Conservation (phyloP, 1,139 yeast genomes). For the Scheffersomyces lignicola region DNA sequence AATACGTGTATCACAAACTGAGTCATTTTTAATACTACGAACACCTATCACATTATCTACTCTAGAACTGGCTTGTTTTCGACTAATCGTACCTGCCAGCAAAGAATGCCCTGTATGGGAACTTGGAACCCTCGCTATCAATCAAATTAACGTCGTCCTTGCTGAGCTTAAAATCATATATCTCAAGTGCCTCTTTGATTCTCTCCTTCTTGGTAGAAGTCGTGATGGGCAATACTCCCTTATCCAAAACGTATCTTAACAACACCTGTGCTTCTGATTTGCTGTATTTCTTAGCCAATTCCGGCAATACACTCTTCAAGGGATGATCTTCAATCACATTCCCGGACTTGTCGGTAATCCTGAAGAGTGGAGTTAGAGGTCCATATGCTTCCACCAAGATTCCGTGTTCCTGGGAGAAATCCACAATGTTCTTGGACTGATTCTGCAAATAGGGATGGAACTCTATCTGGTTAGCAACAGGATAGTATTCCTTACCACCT, state of each 20-base stretch:
- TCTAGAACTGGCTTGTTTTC: no score
- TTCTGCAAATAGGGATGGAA: slow-evolving; percentile 42
- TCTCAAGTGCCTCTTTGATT: slow-evolving; percentile 52
- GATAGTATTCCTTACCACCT: slow-evolving; percentile 24
- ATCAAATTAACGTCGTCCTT: slow-evolving; percentile 26
- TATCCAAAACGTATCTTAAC: slow-evolving; percentile 66
- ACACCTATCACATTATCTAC: no score
- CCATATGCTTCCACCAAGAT: slow-evolving; percentile 42
- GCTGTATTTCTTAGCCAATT: slow-evolving; percentile 52
- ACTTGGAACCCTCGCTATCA: slow-evolving; percentile 26
- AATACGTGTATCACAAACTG: no score
- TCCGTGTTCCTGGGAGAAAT: slow-evolving; percentile 25
- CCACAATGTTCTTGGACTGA: slow-evolving; percentile 30
- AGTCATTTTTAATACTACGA: no score
- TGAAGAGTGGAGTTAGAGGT: slow-evolving; percentile 37
- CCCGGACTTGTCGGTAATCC: slow-evolving; percentile 19
- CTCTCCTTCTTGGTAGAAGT: slow-evolving; percentile 64
- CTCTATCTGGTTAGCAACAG: slow-evolving; percentile 40
- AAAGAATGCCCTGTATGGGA: slow-evolving; percentile 25
- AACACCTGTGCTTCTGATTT: slow-evolving; percentile 62
- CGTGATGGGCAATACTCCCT: slow-evolving; percentile 67
- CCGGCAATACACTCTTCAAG: slow-evolving; percentile 33
- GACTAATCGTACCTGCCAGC: slow-evolving; percentile 9
- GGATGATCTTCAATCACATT: slow-evolving; percentile 21
- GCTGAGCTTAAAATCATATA: slow-evolving; percentile 46